Conservation (phyloP, 1,139 yeast genomes). For the Pneumocystis sp. region DNA sequence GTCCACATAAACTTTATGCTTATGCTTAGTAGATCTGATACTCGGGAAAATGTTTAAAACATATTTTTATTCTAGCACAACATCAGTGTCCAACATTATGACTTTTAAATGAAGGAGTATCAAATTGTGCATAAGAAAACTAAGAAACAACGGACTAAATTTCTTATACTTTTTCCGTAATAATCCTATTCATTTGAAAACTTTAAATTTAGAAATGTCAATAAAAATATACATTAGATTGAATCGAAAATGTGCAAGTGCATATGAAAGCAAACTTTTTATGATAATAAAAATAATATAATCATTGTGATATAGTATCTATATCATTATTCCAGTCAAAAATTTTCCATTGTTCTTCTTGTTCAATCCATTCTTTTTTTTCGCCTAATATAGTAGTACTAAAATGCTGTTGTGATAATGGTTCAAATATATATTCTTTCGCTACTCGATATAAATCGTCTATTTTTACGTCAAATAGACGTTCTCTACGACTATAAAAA, state of each 20-base stretch:
- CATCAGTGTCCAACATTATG: not conserved
- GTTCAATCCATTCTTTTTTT: constrained; percentile 10
- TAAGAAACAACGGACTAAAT: not conserved
- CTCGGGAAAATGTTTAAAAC: not conserved
- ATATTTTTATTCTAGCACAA: not conserved
- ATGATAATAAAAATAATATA: not conserved
- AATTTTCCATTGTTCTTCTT: constrained; percentile 12
- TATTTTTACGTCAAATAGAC: constrained; percentile 48
- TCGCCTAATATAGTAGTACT: constrained; percentile 15
- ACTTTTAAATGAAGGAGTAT: not conserved
- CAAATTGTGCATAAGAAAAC: not conserved
- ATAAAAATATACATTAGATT: not conserved
- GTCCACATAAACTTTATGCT: not conserved
- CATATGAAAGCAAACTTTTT: not conserved
- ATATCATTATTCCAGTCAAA: constrained; percentile 5
- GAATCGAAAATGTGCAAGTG: not conserved
- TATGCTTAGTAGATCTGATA: not conserved
- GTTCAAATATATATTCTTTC: constrained; percentile 38
- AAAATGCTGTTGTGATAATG: constrained; percentile 7
- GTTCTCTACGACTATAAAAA: constrained; percentile 34
- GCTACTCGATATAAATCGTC: constrained; percentile 51
- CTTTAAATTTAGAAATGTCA: not conserved
- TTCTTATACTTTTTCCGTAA: not conserved
- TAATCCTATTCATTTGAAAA: not conserved
- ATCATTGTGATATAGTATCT: not conserved